Evolutionary conservation across 495 filamentous ascomycete genomes (phyloP).

Genomic region (Neohortaea acidophila): DNA sequence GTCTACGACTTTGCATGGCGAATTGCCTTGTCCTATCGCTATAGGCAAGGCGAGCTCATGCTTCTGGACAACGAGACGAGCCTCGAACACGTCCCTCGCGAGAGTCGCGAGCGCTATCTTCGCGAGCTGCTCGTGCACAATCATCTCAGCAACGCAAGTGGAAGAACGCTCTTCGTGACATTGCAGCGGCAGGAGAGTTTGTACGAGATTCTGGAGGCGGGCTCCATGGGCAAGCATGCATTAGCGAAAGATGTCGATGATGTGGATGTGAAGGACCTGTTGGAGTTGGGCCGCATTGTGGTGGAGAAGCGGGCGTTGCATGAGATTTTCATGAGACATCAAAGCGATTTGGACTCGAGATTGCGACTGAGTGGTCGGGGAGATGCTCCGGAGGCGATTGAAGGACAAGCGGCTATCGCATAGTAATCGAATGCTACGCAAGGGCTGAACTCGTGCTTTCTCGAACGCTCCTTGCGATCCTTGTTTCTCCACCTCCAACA

Average conservation of each 20-base stretch:
- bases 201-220: conserved; percentile 31
- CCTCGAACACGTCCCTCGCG: conserved; percentile 25
- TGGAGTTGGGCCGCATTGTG: conserved; percentile 70
- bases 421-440: too few relatives aligned
- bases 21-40: conserved; percentile 84
- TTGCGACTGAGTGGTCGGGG: conserved; percentile 6
- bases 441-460: too few relatives aligned
- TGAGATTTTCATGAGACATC: conserved; percentile 56
- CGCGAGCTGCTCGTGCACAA: conserved; percentile 51
- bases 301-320: conserved; percentile 73
- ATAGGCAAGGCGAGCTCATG: conserved; percentile 68
- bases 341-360: conserved; percentile 40
- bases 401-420: too few relatives aligned
- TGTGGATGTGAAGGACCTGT: conserved; percentile 84
- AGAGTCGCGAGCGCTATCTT: conserved; percentile 40
- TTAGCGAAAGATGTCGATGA: conserved; percentile 51
- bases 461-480: too few relatives aligned
- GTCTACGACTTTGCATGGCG: conserved; percentile 94
- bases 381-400: too few relatives aligned
- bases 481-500: too few relatives aligned
- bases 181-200: conserved; percentile 6
- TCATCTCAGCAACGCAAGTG: conserved; percentile 52
- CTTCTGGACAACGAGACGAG: conserved; percentile 61
- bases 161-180: conserved; percentile 69
- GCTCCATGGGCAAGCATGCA: conserved; percentile 29